Conservation (phyloP, 495 filamentous ascomycete species). For the Penicillium coprophilum region DNA sequence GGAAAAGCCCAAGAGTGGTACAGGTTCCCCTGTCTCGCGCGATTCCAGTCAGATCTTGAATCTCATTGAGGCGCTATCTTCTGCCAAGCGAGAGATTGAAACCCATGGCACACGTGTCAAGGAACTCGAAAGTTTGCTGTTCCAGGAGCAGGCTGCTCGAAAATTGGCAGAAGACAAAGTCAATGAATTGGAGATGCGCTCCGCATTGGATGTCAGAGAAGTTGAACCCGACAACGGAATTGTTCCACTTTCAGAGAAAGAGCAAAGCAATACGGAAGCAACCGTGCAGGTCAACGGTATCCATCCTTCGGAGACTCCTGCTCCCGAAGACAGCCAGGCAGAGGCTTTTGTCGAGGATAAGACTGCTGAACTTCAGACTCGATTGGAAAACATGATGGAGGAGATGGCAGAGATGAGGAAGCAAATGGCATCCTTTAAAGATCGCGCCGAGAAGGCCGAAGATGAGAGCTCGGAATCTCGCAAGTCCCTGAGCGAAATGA, state of each 20-base stretch:
- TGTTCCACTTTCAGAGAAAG: slow-evolving; percentile 32
- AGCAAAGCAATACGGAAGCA: slow-evolving; percentile 12
- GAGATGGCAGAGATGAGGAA: slow-evolving; percentile 83
- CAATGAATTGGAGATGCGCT: slow-evolving; percentile 60
- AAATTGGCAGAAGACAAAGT: slow-evolving; percentile 81
- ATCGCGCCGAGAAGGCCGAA: slow-evolving; percentile 77
- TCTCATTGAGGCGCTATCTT: slow-evolving; percentile 77
- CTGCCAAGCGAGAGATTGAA: slow-evolving; percentile 78
- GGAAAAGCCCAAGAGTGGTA: slow-evolving; percentile 63
- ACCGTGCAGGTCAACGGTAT: slow-evolving; percentile 22
- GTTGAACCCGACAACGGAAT: slow-evolving; percentile 30
- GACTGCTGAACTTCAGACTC: slow-evolving; percentile 58
- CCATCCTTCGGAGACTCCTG: slow-evolving; percentile 15
- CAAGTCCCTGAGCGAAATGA: slow-evolving; percentile 82
- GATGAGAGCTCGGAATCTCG: slow-evolving; percentile 64
- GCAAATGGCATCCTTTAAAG: slow-evolving; percentile 74
- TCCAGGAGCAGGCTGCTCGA: slow-evolving; percentile 75
- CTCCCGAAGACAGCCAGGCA: slow-evolving; percentile 38
- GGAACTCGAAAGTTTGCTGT: slow-evolving; percentile 76
- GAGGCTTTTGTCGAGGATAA: slow-evolving; percentile 30
- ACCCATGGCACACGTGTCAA: slow-evolving; percentile 72
- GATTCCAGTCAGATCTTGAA: slow-evolving; percentile 73
- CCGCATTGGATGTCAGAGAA: slow-evolving; percentile 21
- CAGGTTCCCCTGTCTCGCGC: slow-evolving; percentile 61
- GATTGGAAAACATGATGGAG: slow-evolving; percentile 73